phyloP scores from a whole-genome alignment of 805 yeast species.

The Helenozyma baotianmanensis region DNA sequence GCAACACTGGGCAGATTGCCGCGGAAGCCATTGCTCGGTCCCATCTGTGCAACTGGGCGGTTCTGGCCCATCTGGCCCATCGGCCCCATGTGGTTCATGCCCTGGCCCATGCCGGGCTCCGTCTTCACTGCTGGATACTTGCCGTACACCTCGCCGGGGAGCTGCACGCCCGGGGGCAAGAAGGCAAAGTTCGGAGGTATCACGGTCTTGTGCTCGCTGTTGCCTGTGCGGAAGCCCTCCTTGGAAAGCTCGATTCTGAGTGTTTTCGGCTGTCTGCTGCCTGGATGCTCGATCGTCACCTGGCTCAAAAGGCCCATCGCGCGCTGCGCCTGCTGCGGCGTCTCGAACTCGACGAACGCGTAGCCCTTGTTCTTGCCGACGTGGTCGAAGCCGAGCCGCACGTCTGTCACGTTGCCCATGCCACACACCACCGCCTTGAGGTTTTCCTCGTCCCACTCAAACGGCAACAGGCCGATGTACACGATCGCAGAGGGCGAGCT shows the following conservation, averaged over 20 bases:
- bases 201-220: conserved; percentile 37
- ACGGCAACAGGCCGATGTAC: conserved; percentile 62
- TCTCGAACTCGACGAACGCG: conserved; percentile 56
- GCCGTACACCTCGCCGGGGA: conserved; percentile 46
- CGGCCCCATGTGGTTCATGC: too few relatives aligned
- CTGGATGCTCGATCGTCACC: conserved; percentile 31
- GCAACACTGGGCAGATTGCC: background rate
- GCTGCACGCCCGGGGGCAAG: conserved; percentile 53
- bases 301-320: conserved; percentile 44
- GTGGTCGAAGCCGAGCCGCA: conserved; percentile 56
- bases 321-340: conserved; percentile 47
- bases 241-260: conserved; percentile 57
- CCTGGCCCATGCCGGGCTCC: conserved; percentile 1
- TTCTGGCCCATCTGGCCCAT: too few relatives aligned
- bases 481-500: conserved; percentile 38
- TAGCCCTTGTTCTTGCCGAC: conserved; percentile 63
- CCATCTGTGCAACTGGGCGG: too few relatives aligned
- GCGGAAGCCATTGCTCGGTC: background rate
- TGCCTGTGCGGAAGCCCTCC: conserved; percentile 42
- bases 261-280: conserved; percentile 29
- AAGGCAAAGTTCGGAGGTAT: conserved; percentile 41
- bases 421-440: conserved; percentile 65
- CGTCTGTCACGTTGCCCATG: conserved; percentile 65
- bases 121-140: conserved; percentile 2
- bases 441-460: conserved; percentile 64